Conservation (phyloP, 2,329 filamentous ascomycete species). For the Curvularia eragrostidis region DNA sequence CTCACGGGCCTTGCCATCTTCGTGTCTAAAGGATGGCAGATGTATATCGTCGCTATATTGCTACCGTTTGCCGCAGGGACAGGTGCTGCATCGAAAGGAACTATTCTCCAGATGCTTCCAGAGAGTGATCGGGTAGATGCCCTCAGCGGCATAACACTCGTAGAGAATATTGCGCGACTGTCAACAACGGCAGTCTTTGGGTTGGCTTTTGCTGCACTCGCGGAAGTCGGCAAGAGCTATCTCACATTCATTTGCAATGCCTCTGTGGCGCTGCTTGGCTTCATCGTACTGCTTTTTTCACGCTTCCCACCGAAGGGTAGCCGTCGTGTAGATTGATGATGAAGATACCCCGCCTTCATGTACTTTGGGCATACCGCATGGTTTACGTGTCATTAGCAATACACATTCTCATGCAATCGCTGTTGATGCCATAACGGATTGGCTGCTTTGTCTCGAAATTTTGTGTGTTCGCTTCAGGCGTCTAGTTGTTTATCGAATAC, state of each 20-base stretch:
- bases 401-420: too few species aligned
- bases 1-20: conserved; percentile 70
- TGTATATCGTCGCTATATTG: conserved; percentile 70
- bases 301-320: conserved; percentile 56
- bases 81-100: conserved; percentile 72
- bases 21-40: conserved; percentile 69
- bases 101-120: conserved; percentile 74
- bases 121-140: conserved; percentile 69
- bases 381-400: neutral
- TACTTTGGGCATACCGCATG: neutral
- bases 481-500: neutral
- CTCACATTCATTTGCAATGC: conserved; percentile 73
- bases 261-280: conserved; percentile 61
- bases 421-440: neutral
- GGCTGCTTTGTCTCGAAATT: neutral
- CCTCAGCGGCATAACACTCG: conserved; percentile 70
- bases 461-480: neutral
- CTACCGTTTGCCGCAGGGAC: conserved; percentile 74
- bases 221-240: conserved; percentile 64
- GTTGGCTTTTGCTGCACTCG: conserved; percentile 69
- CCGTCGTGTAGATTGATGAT: conserved; percentile 6
- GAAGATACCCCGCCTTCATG: neutral
- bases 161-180: conserved; percentile 72
- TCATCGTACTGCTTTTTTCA: conserved; percentile 55
- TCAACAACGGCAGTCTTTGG: conserved; percentile 70